A percentile compares a stretch with the other conserved stretches of the same genome.
phyloP scores from a whole-genome alignment of 345 rosid species.

The Toxicodendron radicans region DNA sequence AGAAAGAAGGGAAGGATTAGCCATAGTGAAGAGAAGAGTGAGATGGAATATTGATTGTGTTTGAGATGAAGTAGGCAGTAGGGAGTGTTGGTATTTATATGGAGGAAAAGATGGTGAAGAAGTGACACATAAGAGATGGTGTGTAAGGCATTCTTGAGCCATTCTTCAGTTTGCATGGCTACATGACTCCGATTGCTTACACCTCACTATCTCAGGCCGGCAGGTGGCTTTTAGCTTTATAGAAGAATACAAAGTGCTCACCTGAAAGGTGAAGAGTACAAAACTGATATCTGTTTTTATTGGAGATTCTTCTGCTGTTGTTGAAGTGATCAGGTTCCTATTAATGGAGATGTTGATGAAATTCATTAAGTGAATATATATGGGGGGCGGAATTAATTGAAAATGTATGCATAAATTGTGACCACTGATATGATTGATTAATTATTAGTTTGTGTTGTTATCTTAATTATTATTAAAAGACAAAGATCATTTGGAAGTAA shows the following conservation, averaged over 20 bases:
- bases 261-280: neutral
- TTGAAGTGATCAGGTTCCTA: no score
- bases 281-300: neutral
- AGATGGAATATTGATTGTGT: neutral
- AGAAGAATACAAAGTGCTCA: neutral
- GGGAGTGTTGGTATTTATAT: slow-evolving; percentile 29
- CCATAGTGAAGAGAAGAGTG: slow-evolving; percentile 17
- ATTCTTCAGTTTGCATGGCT: slow-evolving; percentile 50
- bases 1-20: slow-evolving; percentile 32
- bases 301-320: neutral
- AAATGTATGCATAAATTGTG: no score
- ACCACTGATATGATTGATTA: no score
- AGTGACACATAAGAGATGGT: slow-evolving; percentile 17
- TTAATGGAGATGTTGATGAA: no score
- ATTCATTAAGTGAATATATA: no score
- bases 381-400: no score
- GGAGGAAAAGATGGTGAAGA: neutral
- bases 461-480: no score
- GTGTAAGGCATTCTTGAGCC: slow-evolving; percentile 22
- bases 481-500: neutral
- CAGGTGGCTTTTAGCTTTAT: slow-evolving; percentile 22
- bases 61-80: slow-evolving; percentile 1
- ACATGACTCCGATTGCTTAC: slow-evolving; percentile 13
- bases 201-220: slow-evolving; percentile 17
- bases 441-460: no score